Evolutionary conservation across 2,329 filamentous ascomycete genomes (phyloP).

Genomic region (Exophiala alcalophila): DNA sequence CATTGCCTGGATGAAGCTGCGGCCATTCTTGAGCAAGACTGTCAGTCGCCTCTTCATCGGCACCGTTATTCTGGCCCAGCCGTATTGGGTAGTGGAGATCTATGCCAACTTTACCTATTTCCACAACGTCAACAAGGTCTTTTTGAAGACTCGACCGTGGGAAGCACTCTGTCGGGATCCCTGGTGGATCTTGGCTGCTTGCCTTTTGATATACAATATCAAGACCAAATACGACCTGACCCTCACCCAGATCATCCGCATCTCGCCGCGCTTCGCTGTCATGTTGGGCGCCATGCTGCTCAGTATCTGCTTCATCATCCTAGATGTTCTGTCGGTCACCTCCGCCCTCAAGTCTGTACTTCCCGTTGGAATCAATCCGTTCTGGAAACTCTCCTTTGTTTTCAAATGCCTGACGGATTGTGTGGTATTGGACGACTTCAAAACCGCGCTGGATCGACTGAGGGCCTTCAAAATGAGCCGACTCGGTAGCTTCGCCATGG

Average conservation of each 20-base stretch:
- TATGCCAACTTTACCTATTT: constrained; percentile 61
- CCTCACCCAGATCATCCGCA: constrained; percentile 55
- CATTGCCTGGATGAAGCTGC: constrained; percentile 60
- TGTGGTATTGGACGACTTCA: constrained; percentile 61
- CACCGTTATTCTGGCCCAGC: constrained; percentile 54
- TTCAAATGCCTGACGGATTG: constrained; percentile 62
- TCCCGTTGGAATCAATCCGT: constrained; percentile 61
- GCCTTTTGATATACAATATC: constrained; percentile 57
- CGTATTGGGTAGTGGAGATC: constrained; percentile 60
- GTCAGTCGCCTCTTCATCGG: constrained; percentile 53
- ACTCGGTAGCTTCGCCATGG: constrained; percentile 31
- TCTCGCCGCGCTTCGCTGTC: constrained; percentile 63
- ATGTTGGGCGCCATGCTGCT: constrained; percentile 61
- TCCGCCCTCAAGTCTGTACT: constrained; percentile 42
- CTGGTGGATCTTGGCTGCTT: constrained; percentile 59
- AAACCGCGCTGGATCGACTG: constrained; percentile 45
- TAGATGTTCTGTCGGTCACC: constrained; percentile 61
- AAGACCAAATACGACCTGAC: constrained; percentile 58
- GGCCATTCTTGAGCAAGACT: constrained; percentile 50
- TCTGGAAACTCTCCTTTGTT: constrained; percentile 59
- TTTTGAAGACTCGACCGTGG: constrained; percentile 51
- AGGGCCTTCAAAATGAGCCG: constrained; percentile 31
- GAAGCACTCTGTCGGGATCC: constrained; percentile 58
- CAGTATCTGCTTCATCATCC: constrained; percentile 58
- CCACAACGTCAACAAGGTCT: constrained; percentile 47